phyloP scores from a whole-genome alignment of 768 basidiomycete genomes.

The Russula griseocarnosa region DNA sequence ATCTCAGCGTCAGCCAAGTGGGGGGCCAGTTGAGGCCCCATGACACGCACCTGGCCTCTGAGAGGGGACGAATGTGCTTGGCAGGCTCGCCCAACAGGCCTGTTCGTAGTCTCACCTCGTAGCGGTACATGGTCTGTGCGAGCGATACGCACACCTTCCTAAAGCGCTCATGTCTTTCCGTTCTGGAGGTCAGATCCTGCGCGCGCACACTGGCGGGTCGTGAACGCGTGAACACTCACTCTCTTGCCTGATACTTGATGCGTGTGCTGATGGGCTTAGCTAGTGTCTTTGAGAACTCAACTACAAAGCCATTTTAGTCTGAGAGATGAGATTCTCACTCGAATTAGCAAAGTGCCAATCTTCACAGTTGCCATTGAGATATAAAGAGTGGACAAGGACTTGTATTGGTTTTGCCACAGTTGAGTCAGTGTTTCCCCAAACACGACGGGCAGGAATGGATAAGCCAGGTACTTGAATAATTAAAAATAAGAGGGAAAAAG shows the following conservation, averaged over 20 bases:
- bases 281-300: slow-evolving; percentile 11
- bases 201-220: neutral
- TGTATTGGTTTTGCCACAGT: too few relatives aligned
- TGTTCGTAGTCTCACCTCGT: slow-evolving; percentile 67
- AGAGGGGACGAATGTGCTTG: slow-evolving; percentile 67
- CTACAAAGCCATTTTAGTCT: neutral
- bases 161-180: slow-evolving; percentile 63
- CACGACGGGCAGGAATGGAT: too few relatives aligned
- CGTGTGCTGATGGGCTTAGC: slow-evolving; percentile 69
- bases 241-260: slow-evolving; percentile 16
- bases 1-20: neutral
- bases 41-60: slow-evolving; percentile 58
- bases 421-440: too few relatives aligned
- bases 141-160: slow-evolving; percentile 65
- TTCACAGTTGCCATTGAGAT: slow-evolving; percentile 69
- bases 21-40: neutral
- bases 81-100: slow-evolving; percentile 74
- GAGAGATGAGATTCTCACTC: slow-evolving; percentile 45
- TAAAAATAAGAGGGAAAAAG: too few relatives aligned
- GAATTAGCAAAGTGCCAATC: slow-evolving; percentile 67
- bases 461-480: too few relatives aligned
- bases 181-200: neutral
- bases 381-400: slow-evolving; percentile 41
- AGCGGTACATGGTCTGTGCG: slow-evolving; percentile 72
- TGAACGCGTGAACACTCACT: slow-evolving; percentile 32